These are phyloP conservation scores for Ricinus communis DNA, from an alignment of 345 rosid species.

Conservation along the genomic window DNA sequence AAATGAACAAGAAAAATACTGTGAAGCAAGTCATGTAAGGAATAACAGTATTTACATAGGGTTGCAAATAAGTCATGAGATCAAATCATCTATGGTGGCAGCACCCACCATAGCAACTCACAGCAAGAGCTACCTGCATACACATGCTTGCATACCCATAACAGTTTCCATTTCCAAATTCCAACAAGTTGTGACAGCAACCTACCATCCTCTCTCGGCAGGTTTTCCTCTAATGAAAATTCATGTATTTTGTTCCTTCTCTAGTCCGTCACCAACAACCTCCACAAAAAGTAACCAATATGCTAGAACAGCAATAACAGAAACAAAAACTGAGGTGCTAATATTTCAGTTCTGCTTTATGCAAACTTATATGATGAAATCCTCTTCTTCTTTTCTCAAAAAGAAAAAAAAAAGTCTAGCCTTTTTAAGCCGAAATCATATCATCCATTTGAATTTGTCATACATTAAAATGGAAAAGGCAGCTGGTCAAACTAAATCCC, in stretches of 20 bases:
- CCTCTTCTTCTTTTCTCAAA: neutral
- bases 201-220: neutral
- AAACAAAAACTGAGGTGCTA: neutral
- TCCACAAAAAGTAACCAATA: neutral
- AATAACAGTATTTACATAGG: neutral
- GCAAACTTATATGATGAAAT: neutral
- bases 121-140: neutral
- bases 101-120: neutral
- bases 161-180: neutral
- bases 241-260: neutral
- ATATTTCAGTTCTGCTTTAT: neutral
- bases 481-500: neutral
- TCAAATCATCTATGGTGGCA: neutral
- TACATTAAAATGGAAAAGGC: neutral
- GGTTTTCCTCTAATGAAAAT: neutral
- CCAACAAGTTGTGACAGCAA: neutral
- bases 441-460: neutral
- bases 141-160: conserved; percentile 6
- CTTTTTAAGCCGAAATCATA: neutral
- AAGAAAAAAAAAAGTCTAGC: neutral
- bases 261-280: neutral
- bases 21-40: neutral
- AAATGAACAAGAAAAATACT: neutral
- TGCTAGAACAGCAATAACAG: neutral
- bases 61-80: neutral